Conservation (phyloP, 306 rosid species). For the Begonia fuchsioides region DNA sequence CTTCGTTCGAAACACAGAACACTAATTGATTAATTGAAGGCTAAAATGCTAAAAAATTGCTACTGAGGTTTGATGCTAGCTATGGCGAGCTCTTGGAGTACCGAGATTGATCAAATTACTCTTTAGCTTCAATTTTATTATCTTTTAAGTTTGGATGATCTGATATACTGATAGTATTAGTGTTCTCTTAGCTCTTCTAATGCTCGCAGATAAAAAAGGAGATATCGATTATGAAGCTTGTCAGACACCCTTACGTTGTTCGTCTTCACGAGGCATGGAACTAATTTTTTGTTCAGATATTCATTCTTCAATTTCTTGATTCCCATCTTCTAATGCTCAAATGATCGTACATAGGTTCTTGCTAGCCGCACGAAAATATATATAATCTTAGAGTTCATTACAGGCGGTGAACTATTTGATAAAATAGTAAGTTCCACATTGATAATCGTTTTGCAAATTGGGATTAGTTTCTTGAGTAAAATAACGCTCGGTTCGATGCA, state of each 20-base stretch:
- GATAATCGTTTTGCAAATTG: slow-evolving; percentile 1
- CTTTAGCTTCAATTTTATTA: too few species aligned
- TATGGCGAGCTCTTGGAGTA: too few species aligned
- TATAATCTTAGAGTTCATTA: slow-evolving; percentile 76
- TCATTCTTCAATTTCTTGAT: not conserved
- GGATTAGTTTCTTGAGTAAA: not conserved
- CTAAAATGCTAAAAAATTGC: too few species aligned
- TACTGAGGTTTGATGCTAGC: too few species aligned
- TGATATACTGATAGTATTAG: too few species aligned
- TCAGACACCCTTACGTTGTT: slow-evolving; percentile 76
- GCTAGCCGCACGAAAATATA: slow-evolving; percentile 86
- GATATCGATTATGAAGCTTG: slow-evolving; percentile 85
- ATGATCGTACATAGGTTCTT: slow-evolving; percentile 43
- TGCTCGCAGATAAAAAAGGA: slow-evolving; percentile 79
- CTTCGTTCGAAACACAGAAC: too few species aligned
- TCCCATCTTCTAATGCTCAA: slow-evolving; percentile 3
- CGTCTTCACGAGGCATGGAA: slow-evolving; percentile 66
- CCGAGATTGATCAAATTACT: too few species aligned
- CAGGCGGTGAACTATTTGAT: slow-evolving; percentile 96
- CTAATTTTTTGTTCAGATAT: not conserved
- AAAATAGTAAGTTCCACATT: slow-evolving; percentile 54
- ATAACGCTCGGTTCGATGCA: slow-evolving; percentile 11
- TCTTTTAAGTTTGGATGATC: too few species aligned
- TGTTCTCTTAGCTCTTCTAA: not conserved
- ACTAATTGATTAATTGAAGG: too few species aligned